phyloP scores from a whole-genome alignment of 1,284 basidiomycete genomes.

The Prillingera fragicola region DNA sequence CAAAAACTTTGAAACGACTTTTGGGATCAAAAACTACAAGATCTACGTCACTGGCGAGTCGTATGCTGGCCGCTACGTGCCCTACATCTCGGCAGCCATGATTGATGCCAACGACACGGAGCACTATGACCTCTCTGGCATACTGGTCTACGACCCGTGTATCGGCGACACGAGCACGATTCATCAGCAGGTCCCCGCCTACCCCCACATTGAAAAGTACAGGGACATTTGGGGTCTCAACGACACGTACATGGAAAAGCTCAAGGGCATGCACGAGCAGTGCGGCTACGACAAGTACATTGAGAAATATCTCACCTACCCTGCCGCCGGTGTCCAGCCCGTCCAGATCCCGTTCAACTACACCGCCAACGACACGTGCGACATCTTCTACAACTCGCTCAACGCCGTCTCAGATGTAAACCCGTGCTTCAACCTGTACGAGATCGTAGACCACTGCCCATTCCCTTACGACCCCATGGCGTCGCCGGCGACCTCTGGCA shows the following conservation, averaged over 20 bases:
- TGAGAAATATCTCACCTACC: slow-evolving; percentile 58
- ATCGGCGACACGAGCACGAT: slow-evolving; percentile 51
- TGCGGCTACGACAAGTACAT: slow-evolving; percentile 64
- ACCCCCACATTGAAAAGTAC: slow-evolving; percentile 11
- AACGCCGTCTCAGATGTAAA: slow-evolving; percentile 58
- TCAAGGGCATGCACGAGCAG: slow-evolving; percentile 53
- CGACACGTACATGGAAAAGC: slow-evolving; percentile 57
- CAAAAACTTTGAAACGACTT: slow-evolving; percentile 18
- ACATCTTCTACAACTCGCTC: slow-evolving; percentile 62
- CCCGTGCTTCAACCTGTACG: slow-evolving; percentile 70
- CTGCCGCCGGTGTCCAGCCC: slow-evolving; percentile 52
- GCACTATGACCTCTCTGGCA: slow-evolving; percentile 24
- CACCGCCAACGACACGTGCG: slow-evolving; percentile 54
- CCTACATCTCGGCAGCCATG: slow-evolving; percentile 44
- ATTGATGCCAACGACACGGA: slow-evolving; percentile 22
- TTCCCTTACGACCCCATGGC: slow-evolving; percentile 70
- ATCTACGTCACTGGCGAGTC: slow-evolving; percentile 35
- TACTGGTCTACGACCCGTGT: slow-evolving; percentile 30
- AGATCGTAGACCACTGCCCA: slow-evolving; percentile 55
- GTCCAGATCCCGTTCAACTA: slow-evolving; percentile 11
- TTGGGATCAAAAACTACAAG: slow-evolving; percentile 18
- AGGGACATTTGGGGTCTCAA: slow-evolving; percentile 18
- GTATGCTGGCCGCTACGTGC: slow-evolving; percentile 48
- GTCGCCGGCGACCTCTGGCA: slow-evolving; percentile 55
- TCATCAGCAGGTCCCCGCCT: slow-evolving; percentile 60